Evolutionary conservation across 2,329 filamentous ascomycete species (phyloP).

Genomic region (Lomentospora prolificans): DNA sequence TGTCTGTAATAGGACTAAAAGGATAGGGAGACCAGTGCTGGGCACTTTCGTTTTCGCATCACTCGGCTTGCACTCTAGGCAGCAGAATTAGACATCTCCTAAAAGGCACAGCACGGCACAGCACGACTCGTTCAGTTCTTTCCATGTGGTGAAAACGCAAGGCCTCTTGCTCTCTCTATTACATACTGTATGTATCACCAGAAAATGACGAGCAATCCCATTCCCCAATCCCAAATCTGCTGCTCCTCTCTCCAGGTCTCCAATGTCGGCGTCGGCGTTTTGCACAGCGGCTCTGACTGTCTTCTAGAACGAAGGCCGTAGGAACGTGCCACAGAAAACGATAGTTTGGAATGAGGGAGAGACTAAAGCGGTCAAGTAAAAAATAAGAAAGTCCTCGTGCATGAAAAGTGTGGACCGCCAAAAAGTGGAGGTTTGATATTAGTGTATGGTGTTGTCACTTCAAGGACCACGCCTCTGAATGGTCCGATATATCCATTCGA

Average conservation of each 20-base stretch:
- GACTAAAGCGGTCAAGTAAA: background rate
- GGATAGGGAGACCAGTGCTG: background rate
- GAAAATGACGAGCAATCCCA: background rate
- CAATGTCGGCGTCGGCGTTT: background rate
- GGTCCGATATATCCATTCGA: background rate
- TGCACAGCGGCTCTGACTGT: background rate
- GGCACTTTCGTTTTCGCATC: background rate
- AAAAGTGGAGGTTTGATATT: background rate
- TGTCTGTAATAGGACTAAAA: background rate
- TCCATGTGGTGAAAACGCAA: background rate
- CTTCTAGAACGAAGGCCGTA: background rate
- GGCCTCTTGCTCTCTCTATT: slow-evolving; percentile 4
- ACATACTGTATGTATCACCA: slow-evolving; percentile 7
- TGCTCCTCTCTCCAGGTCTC: background rate
- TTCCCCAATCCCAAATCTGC: background rate
- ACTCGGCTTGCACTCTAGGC: background rate
- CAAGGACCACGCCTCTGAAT: background rate
- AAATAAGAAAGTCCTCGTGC: background rate
- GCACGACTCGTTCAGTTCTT: background rate
- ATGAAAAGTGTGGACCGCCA: background rate
- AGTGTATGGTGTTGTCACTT: background rate
- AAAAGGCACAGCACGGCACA: background rate
- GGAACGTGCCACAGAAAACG: background rate
- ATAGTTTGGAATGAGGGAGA: background rate
- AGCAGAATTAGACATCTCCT: background rate